phyloP scores from a whole-genome alignment of 352 stramenopile species.

The Elongisporangium senticosum region DNA sequence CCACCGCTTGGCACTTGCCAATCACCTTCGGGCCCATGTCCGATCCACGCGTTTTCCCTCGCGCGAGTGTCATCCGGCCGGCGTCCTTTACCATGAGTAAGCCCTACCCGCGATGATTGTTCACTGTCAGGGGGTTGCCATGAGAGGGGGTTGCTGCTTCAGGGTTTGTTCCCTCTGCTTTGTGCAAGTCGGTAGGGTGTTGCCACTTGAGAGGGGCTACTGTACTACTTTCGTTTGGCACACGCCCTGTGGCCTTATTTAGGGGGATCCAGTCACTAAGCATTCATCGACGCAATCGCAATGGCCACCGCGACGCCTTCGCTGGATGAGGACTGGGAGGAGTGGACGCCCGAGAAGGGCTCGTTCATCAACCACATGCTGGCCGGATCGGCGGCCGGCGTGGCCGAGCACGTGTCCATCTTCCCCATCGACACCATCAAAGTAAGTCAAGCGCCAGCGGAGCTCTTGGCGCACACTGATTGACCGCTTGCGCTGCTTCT shows the following conservation, averaged over 20 bases:
- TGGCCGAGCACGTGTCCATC: conserved; percentile 97
- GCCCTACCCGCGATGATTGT: background rate
- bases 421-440: conserved; percentile 94
- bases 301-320: conserved; percentile 7
- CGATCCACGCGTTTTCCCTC: background rate
- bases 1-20: background rate
- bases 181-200: background rate
- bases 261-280: background rate
- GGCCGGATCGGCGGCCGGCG: conserved; percentile 91
- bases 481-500: conserved; percentile 12
- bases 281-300: conserved; percentile 8
- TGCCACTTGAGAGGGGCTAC: background rate
- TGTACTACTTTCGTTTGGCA: background rate
- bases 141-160: background rate
- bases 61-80: background rate
- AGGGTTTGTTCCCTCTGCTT: background rate
- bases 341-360: conserved; percentile 90
- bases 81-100: background rate
- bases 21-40: background rate
- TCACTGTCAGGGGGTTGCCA: background rate
- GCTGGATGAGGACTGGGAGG: conserved; percentile 90
- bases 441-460: conserved; percentile 16
- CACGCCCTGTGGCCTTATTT: background rate
- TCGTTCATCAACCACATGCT: conserved; percentile 95
- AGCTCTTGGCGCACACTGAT: background rate